A percentile compares a stretch with the other conserved stretches of the same genome.
Evolutionary conservation across 106 monocot genomes (phyloP).

Genomic region (Dendrobium nobile): DNA sequence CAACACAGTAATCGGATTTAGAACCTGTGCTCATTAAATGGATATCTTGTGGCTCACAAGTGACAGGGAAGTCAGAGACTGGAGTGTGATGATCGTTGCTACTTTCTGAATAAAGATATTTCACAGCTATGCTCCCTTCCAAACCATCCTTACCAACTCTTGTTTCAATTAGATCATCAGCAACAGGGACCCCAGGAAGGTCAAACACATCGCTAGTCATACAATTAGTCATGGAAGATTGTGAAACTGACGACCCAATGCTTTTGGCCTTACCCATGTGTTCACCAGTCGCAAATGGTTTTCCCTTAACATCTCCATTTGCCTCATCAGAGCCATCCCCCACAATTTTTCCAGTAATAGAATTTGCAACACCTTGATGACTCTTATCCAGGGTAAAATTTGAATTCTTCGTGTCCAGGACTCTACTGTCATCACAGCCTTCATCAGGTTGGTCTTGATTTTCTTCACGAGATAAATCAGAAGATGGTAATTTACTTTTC

Average conservation of each 20-base stretch:
- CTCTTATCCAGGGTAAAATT: slow-evolving; percentile 5
- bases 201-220: slow-evolving; percentile 4
- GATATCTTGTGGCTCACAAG: slow-evolving; percentile 6
- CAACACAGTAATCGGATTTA: background rate
- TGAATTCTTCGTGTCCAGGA: slow-evolving; percentile 1
- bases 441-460: slow-evolving; percentile 9
- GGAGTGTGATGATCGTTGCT: background rate
- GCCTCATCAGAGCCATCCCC: background rate
- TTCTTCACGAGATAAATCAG: background rate
- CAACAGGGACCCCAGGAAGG: slow-evolving; percentile 5
- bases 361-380: slow-evolving; percentile 6
- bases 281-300: slow-evolving; percentile 6
- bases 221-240: slow-evolving; percentile 3
- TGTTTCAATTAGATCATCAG: background rate
- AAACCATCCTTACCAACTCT: slow-evolving; percentile 3
- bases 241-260: background rate
- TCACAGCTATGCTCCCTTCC: slow-evolving; percentile 3
- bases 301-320: slow-evolving; percentile 7
- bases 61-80: slow-evolving; percentile 2
- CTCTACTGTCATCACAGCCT: slow-evolving; percentile 5
- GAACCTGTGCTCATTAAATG: background rate
- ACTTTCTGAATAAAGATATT: background rate
- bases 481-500: background rate
- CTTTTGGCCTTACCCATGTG: slow-evolving; percentile 4
- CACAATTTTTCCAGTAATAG: slow-evolving; percentile 6